Conservation (phyloP, 1,284 basidiomycete species). For the Austroboletus novae-zelandiae region DNA sequence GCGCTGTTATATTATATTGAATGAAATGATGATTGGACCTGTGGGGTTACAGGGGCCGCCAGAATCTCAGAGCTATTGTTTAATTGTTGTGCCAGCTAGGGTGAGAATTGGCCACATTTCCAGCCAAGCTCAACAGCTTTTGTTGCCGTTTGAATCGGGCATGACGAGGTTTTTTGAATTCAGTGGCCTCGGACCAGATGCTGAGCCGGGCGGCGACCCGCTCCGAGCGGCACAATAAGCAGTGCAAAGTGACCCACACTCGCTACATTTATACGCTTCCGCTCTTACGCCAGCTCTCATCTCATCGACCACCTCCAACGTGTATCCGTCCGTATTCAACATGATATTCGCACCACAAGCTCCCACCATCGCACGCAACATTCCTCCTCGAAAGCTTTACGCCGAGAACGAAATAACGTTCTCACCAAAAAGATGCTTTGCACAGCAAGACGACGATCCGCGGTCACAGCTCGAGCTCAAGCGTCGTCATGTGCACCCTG, state of each 20-base stretch:
- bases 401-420: conserved; percentile 12
- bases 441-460: conserved; percentile 19
- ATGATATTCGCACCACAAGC: conserved; percentile 23
- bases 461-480: conserved; percentile 16
- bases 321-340: conserved; percentile 6
- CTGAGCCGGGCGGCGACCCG: conserved; percentile 6
- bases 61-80: neutral
- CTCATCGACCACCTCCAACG: conserved; percentile 10
- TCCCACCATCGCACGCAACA: conserved; percentile 1
- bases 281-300: conserved; percentile 2
- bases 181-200: neutral
- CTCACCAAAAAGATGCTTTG: conserved; percentile 22
- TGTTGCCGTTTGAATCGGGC: too few species aligned
- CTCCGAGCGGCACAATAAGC: conserved; percentile 21
- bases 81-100: neutral
- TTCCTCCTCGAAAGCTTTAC: neutral
- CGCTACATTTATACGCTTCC: conserved; percentile 26
- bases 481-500: conserved; percentile 17
- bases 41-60: neutral
- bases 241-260: conserved; percentile 24
- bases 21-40: neutral
- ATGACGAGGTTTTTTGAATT: too few species aligned
- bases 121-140: neutral
- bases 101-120: neutral
- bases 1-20: conserved; percentile 1